Evolutionary conservation across 1,284 basidiomycete genomes (phyloP).

Genomic region (Trametes polyzona): DNA sequence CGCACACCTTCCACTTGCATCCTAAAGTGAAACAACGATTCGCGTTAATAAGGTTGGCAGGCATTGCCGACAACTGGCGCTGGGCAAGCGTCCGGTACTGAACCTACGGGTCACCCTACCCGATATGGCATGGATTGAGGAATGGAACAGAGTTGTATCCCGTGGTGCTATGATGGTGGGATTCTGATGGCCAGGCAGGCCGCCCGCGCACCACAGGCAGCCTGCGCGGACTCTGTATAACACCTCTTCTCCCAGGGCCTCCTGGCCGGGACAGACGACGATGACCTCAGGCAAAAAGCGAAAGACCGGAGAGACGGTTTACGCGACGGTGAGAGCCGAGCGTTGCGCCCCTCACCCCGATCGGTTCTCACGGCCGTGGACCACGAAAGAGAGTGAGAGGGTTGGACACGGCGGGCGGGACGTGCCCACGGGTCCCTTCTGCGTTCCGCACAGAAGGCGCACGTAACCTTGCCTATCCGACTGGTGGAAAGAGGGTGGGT

Average conservation of each 20-base stretch:
- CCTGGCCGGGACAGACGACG: constrained; percentile 6
- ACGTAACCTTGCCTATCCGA: constrained; percentile 4
- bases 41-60: neutral
- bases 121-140: constrained; percentile 15
- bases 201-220: constrained; percentile 3
- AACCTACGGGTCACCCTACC: constrained; percentile 18
- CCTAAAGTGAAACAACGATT: neutral
- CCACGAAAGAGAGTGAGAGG: constrained; percentile 19
- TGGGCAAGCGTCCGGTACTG: neutral
- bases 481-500: constrained; percentile 6
- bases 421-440: neutral
- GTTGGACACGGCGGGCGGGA: constrained; percentile 1
- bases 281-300: constrained; percentile 10
- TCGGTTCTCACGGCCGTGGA: constrained; percentile 14
- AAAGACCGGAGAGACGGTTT: constrained; percentile 10
- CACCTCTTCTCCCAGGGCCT: constrained; percentile 10
- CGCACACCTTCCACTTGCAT: neutral
- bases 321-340: constrained; percentile 17
- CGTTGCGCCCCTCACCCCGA: neutral
- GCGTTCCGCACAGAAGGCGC: neutral
- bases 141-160: constrained; percentile 24
- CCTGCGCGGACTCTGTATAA: neutral
- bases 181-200: constrained; percentile 14
- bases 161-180: constrained; percentile 22
- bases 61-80: neutral